Evolutionary conservation across 139 green algal species (phyloP).

Genomic region (Ettlia oleoabundans): DNA sequence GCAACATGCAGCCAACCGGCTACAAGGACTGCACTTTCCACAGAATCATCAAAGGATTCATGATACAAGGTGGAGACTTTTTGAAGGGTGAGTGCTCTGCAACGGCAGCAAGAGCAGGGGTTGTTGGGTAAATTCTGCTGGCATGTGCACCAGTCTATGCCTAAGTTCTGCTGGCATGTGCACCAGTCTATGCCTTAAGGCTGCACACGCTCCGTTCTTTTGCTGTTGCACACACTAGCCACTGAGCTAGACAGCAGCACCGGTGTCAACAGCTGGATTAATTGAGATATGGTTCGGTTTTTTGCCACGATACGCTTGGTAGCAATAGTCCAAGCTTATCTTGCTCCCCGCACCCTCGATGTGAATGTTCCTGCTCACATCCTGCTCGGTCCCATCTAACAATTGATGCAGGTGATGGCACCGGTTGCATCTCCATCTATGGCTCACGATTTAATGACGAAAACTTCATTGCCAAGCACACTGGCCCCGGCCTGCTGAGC

Average conservation of each 20-base stretch:
- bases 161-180: neutral
- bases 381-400: neutral
- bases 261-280: too few species aligned
- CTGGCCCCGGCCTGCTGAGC: slow-evolving; percentile 93
- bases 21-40: slow-evolving; percentile 93
- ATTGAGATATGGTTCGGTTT: too few species aligned
- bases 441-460: slow-evolving; percentile 95
- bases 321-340: too few species aligned
- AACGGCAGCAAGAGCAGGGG: too few species aligned
- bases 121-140: too few species aligned
- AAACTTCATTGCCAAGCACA: slow-evolving; percentile 94
- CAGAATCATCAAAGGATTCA: slow-evolving; percentile 96
- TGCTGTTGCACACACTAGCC: neutral
- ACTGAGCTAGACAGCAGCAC: too few species aligned
- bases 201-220: too few species aligned
- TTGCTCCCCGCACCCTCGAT: too few species aligned
- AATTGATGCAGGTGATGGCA: slow-evolving; percentile 83
- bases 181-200: too few species aligned
- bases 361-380: neutral
- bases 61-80: slow-evolving; percentile 74
- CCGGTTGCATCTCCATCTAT: slow-evolving; percentile 94
- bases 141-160: too few species aligned
- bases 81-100: slow-evolving; percentile 19
- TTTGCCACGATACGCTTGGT: too few species aligned
- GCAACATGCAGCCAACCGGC: slow-evolving; percentile 77